These are phyloP conservation scores for Emericellopsis cladophorae DNA, from an alignment of 2,329 filamentous ascomycete genomes.

Conservation along the genomic window DNA sequence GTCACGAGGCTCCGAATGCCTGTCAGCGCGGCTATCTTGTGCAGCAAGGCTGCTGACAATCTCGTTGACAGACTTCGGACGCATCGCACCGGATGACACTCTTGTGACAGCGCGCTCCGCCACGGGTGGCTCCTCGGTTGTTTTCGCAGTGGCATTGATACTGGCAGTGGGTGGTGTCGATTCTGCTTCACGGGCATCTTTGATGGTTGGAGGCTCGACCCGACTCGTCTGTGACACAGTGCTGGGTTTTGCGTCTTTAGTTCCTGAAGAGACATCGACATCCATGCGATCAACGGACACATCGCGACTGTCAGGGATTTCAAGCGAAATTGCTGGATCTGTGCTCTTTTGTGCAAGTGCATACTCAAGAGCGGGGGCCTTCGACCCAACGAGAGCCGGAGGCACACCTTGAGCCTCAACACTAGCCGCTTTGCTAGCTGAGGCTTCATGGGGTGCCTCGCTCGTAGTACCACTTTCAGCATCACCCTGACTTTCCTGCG, in stretches of 20 bases:
- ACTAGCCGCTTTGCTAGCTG: too few relatives aligned
- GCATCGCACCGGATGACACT: slow-evolving; percentile 57
- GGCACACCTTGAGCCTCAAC: too few relatives aligned
- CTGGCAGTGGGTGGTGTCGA: neutral
- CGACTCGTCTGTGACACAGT: too few relatives aligned
- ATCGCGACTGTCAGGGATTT: slow-evolving; percentile 23
- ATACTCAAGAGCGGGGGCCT: too few relatives aligned
- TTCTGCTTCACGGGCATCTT: neutral
- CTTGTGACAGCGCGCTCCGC: slow-evolving; percentile 50
- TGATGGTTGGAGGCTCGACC: too few relatives aligned
- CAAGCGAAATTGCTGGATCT: slow-evolving; percentile 3
- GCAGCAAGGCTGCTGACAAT: slow-evolving; percentile 43
- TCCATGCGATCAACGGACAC: slow-evolving; percentile 19
- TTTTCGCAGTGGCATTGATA: too few relatives aligned
- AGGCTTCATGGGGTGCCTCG: too few relatives aligned
- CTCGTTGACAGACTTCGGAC: slow-evolving; percentile 61
- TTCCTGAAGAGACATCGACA: slow-evolving; percentile 7
- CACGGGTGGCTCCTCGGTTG: slow-evolving; percentile 9
- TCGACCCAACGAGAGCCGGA: too few relatives aligned
- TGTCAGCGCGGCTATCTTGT: neutral
- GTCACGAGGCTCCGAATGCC: neutral
- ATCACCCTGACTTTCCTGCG: too few relatives aligned
- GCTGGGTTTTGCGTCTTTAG: slow-evolving; percentile 1
- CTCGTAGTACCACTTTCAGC: too few relatives aligned
- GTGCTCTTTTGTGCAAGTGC: neutral